Evolutionary conservation across 2,329 filamentous ascomycete genomes (phyloP), one percentile per base, ranked within the genome.

Genomic region (Sclerotinia minor): DNA sequence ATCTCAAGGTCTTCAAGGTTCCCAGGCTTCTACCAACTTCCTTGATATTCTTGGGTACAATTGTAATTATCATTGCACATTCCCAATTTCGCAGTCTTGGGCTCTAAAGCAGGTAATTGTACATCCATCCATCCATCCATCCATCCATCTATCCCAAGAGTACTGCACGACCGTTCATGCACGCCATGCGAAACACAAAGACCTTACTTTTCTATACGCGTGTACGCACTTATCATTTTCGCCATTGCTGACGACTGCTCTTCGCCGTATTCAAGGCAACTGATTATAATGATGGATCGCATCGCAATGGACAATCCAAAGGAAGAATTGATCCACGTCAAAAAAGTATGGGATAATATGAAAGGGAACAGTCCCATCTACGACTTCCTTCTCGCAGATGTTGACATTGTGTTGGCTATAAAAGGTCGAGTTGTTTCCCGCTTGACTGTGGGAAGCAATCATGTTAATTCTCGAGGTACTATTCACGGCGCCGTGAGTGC

Each of bases 401-500:
- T 83, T 53, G 75, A 78, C 6, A 79, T 86, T 70, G 74, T 80
- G 32, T 78, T 79, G 5, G 81, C 84, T 13, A 71, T 77, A 0
- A 77, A 77, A 59, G 87, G 86, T 38, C 77, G 74, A 15, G 80
- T 88, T 53, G 79, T 77, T 24, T 81, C 84, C 13, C 80, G 78
- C 1, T 79, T 89, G 35, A 76, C 77, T 1, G 79, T 88, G 8
- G 79, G 77, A 21, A 70, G 77, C 15, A 82, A 83, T 71, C 90
- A 92, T 77, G 82, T 92, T 76, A 92, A 92, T 80, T 86, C 85
- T 69, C 83, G 85, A 67, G 84, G 86, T 7, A 86, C 85, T 26
- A 83, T 93, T 11, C 90, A 93, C 78, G 90, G 90, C 71, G 87
- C 88, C 60, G 89, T 91, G 4, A 88, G 87, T 38, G 89, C 89